Conservation (phyloP, 2,329 filamentous ascomycete genomes). For the Cyphellophora attinorum region DNA sequence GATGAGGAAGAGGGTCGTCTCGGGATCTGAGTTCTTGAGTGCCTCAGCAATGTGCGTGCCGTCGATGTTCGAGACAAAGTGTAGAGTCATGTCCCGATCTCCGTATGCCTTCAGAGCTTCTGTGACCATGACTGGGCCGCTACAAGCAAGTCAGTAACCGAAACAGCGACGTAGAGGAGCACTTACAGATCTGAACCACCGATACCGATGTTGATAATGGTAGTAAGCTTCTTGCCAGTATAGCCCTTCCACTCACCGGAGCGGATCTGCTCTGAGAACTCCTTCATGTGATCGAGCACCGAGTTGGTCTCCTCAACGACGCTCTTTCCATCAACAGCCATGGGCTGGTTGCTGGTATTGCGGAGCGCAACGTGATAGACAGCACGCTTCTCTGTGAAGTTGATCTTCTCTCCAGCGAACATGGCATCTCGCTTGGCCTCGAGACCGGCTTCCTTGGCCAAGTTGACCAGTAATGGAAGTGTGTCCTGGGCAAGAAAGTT, state of each 20-base stretch:
- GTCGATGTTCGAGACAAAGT: constrained; percentile 99
- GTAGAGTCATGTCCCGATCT: constrained; percentile 72
- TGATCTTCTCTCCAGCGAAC: constrained; percentile 97
- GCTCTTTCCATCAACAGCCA: constrained; percentile 80
- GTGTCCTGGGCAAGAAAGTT: constrained; percentile 96
- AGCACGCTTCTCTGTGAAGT: constrained; percentile 94
- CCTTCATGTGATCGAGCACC: constrained; percentile 94
- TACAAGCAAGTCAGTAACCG: constrained; percentile 30
- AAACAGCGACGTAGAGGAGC: not conserved
- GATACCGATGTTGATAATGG: constrained; percentile 94
- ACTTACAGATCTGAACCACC: constrained; percentile 95
- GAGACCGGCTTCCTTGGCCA: constrained; percentile 82
- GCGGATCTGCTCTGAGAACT: constrained; percentile 89
- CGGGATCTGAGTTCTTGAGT: constrained; percentile 76
- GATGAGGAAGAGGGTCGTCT: constrained; percentile 97
- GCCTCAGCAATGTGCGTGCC: constrained; percentile 96
- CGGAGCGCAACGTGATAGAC: constrained; percentile 93
- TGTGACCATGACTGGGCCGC: constrained; percentile 96
- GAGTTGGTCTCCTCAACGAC: constrained; percentile 89
- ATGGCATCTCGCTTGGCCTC: constrained; percentile 94
- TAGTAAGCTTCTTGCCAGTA: constrained; percentile 94
- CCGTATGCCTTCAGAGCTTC: constrained; percentile 95
- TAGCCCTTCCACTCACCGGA: constrained; percentile 95
- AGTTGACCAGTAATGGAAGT: constrained; percentile 71
- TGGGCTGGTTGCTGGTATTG: constrained; percentile 73